Percentiles rank a stretch among this genome's conserved stretches.
Conservation (phyloP, 2,329 filamentous ascomycete species). For the Hymenoscyphus scutula region DNA sequence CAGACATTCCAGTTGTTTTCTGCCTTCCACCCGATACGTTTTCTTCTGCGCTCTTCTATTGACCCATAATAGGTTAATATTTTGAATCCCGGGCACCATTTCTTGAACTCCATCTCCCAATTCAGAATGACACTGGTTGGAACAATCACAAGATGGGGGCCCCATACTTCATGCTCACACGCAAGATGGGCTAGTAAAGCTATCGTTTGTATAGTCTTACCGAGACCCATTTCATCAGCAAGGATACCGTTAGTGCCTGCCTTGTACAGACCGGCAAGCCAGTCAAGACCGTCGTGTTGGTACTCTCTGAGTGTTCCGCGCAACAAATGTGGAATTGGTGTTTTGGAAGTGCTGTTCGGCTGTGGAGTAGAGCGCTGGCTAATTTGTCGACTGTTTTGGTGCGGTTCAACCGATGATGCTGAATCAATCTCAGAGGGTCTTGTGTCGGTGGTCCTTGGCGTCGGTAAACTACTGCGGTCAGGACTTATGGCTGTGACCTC, state of each 20-base stretch:
- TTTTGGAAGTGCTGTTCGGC: slow-evolving; percentile 49
- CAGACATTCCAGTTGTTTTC: slow-evolving; percentile 95
- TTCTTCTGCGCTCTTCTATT: slow-evolving; percentile 85
- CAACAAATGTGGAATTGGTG: slow-evolving; percentile 75
- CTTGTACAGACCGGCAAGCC: slow-evolving; percentile 88
- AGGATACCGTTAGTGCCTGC: slow-evolving; percentile 94
- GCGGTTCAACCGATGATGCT: slow-evolving; percentile 36
- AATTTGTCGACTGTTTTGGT: slow-evolving; percentile 31
- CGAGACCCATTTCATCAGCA: slow-evolving; percentile 97
- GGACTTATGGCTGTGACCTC: slow-evolving; percentile 31
- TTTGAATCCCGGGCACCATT: slow-evolving; percentile 97
- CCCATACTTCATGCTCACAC: slow-evolving; percentile 88
- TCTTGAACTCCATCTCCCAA: slow-evolving; percentile 99
- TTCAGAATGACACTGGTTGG: slow-evolving; percentile 98
- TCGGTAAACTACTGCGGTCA: slow-evolving; percentile 38
- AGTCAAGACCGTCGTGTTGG: slow-evolving; percentile 94
- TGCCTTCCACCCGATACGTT: slow-evolving; percentile 89
- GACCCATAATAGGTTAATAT: slow-evolving; percentile 96
- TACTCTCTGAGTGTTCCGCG: slow-evolving; percentile 91
- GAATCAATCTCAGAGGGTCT: slow-evolving; percentile 36
- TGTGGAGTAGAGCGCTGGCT: slow-evolving; percentile 42
- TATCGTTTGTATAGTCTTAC: slow-evolving; percentile 98
- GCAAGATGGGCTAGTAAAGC: slow-evolving; percentile 89
- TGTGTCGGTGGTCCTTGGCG: slow-evolving; percentile 38
- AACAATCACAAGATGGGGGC: slow-evolving; percentile 91